Evolutionary conservation across 2,329 filamentous ascomycete genomes (phyloP).

Genomic region (Epichloe typhina): DNA sequence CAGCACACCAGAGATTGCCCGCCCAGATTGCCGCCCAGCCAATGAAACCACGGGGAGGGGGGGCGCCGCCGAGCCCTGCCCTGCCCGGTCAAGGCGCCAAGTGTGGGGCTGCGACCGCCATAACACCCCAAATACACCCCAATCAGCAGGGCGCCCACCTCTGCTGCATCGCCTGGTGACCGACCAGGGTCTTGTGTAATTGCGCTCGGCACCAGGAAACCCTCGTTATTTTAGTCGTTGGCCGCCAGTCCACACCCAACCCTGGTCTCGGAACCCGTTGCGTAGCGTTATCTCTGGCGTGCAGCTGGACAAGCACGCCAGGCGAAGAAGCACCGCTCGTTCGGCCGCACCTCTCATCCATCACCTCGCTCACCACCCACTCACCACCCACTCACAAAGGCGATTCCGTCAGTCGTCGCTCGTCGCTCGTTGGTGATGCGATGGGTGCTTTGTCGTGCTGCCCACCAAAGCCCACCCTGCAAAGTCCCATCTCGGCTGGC

Average conservation of each 20-base stretch:
- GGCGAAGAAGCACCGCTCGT: no score
- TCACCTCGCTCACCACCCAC: no score
- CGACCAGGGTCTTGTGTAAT: conserved; percentile 2
- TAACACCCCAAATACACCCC: background rate
- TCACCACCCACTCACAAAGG: no score
- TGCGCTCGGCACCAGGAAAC: conserved; percentile 4
- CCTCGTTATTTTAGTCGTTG: background rate
- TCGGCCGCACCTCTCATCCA: no score
- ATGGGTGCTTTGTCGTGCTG: no score
- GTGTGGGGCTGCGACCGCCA: background rate
- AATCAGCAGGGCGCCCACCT: conserved; percentile 4
- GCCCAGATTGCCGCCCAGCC: no score
- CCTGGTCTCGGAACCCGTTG: background rate
- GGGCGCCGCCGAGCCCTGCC: background rate
- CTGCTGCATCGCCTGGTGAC: conserved; percentile 4
- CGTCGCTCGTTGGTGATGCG: no score
- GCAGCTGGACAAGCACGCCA: background rate
- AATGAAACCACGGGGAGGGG: background rate
- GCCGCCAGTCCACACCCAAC: background rate
- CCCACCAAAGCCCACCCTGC: background rate
- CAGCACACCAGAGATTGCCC: background rate
- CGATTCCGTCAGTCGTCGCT: no score
- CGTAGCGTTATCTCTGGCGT: background rate
- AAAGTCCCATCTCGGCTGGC: background rate
- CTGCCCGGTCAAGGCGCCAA: background rate